Conservation (phyloP, 116 monocot species). For the Trichopus zeylanicus region DNA sequence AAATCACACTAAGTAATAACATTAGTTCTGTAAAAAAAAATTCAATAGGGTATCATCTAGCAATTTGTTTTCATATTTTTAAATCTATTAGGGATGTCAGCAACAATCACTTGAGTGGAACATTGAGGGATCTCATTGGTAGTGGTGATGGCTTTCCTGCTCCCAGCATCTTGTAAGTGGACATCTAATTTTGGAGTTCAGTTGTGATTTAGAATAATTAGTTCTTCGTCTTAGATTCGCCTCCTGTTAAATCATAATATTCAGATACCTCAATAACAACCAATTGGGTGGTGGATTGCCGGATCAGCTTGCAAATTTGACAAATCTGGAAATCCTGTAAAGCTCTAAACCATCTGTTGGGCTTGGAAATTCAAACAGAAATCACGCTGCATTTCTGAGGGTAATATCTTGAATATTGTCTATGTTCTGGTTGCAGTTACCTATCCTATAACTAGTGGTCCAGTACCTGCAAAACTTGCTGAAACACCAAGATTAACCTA, state of each 20-base stretch:
- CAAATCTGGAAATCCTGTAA: conserved; percentile 90
- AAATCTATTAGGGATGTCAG: conserved; percentile 59
- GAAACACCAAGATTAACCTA: conserved; percentile 78
- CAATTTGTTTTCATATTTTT: no score
- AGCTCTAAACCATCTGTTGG: no score
- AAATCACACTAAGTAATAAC: no score
- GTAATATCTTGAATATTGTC: no score
- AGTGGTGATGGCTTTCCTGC: conserved; percentile 80
- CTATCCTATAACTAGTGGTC: conserved; percentile 79
- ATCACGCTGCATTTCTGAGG: no score
- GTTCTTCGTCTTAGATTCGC: background rate
- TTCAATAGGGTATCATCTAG: no score
- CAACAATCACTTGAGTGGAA: conserved; percentile 82
- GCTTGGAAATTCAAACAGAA: no score
- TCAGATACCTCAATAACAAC: conserved; percentile 89
- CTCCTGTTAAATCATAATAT: background rate
- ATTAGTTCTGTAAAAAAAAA: no score
- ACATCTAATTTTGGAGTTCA: background rate
- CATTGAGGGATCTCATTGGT: conserved; percentile 77
- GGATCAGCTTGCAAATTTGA: conserved; percentile 92
- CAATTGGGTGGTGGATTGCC: conserved; percentile 80
- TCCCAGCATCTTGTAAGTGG: conserved; percentile 80
- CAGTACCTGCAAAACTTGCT: conserved; percentile 67
- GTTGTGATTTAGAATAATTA: background rate
- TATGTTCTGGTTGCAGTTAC: conserved; percentile 48